Evolutionary conservation across 2,329 filamentous ascomycete genomes (phyloP).

Genomic region (Xylaria sp.): DNA sequence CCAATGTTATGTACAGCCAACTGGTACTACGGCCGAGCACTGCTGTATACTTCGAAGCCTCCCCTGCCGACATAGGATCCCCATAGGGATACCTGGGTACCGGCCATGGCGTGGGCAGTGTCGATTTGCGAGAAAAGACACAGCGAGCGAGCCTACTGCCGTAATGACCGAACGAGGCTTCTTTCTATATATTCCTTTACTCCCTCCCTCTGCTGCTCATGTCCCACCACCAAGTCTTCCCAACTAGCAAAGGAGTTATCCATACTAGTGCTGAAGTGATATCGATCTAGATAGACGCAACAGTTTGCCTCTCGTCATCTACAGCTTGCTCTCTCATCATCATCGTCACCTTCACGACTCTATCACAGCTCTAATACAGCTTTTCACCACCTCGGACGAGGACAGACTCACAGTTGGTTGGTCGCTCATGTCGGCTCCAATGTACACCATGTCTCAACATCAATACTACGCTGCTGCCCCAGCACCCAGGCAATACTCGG

Average conservation of each 20-base stretch:
- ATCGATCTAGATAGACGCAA: neutral
- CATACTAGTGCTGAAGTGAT: conserved; percentile 26
- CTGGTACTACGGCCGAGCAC: neutral
- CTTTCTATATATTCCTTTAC: conserved; percentile 46
- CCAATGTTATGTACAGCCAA: neutral
- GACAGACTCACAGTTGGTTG: conserved; percentile 4
- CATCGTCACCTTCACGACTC: neutral
- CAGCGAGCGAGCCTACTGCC: conserved; percentile 20
- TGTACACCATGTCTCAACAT: conserved; percentile 59
- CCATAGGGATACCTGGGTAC: neutral
- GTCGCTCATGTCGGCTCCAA: conserved; percentile 44
- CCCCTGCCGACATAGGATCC: conserved; percentile 6
- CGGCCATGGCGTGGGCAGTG: conserved; percentile 2
- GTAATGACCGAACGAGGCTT: conserved; percentile 39
- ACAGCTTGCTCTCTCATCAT: conserved; percentile 7
- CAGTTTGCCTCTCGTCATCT: neutral
- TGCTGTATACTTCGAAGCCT: conserved; percentile 31
- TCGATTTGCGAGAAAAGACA: conserved; percentile 24
- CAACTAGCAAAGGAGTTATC: conserved; percentile 34
- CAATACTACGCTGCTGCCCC: conserved; percentile 54
- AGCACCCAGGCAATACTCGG: conserved; percentile 73
- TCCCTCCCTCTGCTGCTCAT: conserved; percentile 41
- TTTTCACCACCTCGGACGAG: conserved; percentile 8
- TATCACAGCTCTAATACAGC: neutral
- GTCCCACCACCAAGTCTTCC: conserved; percentile 43